Base-by-base conservation (phyloP, 345 rosid species). In the Cardiospermum halicacabum region DNA sequence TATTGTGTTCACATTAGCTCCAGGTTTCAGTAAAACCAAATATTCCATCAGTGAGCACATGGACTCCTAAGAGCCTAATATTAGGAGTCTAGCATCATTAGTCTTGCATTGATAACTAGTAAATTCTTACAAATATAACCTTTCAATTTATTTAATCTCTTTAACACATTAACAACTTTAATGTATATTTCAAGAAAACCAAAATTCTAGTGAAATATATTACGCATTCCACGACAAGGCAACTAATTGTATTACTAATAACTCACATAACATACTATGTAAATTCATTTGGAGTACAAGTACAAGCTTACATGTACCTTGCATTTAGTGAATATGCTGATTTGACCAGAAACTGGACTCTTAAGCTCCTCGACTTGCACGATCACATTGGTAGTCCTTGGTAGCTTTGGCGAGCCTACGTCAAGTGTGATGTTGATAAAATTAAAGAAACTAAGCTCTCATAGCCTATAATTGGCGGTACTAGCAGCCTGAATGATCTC, bases 321-420 rank as follows among this genome's bases (percentile, higher is more conserved):
- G n/a, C 85, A 80, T 80, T 72, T 87, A 3, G 92, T 81, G 69
- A 78, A 91, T 25, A 79, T 85, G 7, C 99, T 96, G 39, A 85
- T 70, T 72, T 85, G 84, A 43, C 93, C 96, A 2, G 89, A 70
- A 26, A 85, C 48, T 2, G 89, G 89, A 66, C 66, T 82, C 53
- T 57, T 64, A 47, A 81, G 70, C 78, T 94, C 99, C 30, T 76
- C 80, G 50, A 94, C 92, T 43, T 91, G 75, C 53, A 89, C 78
- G 5, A 94, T 67, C 11, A 89, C 96, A 66, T 87, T 89, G 18
- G 91, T 83, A 2, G 96, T 87, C 9, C 87, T 96, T 11, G 99
- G 89, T 12, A 94, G 85, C 83, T 94, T 96, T 5, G 79, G 81
- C n/a, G 97, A 96, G 13, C 96, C 97, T 2, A 93, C 77, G 72